Percentiles rank a stretch among this genome's conserved stretches.
Evolutionary conservation across 768 basidiomycete genomes (phyloP).

Genomic region (Tulasnella sp.): DNA sequence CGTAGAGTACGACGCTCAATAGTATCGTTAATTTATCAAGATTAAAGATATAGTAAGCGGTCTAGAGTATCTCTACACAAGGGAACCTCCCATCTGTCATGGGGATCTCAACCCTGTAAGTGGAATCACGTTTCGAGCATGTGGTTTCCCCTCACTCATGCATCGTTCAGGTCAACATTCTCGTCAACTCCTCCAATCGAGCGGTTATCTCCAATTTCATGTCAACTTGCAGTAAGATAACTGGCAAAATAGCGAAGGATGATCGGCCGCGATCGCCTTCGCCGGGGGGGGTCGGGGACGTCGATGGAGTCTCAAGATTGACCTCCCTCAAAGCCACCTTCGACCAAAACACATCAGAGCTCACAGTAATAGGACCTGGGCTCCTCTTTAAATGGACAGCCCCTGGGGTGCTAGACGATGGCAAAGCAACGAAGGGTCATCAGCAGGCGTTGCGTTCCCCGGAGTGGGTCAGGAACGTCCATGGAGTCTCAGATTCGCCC

Average conservation of each 20-base stretch:
- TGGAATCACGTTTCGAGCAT: neutral
- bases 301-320: too few relatives aligned
- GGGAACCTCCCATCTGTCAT: neutral
- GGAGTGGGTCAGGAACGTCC: too few relatives aligned
- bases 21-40: neutral
- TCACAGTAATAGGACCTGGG: neutral
- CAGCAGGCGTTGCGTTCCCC: too few relatives aligned
- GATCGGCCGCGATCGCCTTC: neutral
- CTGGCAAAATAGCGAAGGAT: too few relatives aligned
- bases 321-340: neutral
- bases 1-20: neutral
- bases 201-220: neutral
- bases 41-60: too few relatives aligned
- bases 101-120: neutral
- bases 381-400: neutral
- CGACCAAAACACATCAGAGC: neutral
- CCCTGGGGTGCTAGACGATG: neutral
- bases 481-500: too few relatives aligned
- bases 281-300: neutral
- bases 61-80: neutral
- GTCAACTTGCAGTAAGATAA: neutral
- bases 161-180: neutral
- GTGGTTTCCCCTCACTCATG: neutral
- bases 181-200: neutral
- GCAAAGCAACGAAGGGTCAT: too few relatives aligned